Evolutionary conservation across 352 stramenopile genomes (phyloP).

Genomic region (Phytophthora syringae): DNA sequence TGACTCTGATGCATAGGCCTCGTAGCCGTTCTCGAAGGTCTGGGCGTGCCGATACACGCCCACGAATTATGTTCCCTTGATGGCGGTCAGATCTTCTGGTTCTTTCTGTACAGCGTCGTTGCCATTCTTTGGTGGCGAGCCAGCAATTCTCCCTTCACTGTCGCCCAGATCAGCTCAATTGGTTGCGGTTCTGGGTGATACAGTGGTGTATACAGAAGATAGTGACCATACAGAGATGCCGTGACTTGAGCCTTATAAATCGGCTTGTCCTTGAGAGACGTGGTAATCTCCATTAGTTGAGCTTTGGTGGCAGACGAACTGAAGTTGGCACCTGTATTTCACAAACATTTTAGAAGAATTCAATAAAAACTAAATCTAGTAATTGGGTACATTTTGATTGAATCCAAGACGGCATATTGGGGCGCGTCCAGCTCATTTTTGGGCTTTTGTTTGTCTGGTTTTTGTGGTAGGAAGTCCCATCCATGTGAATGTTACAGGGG

Average conservation of each 20-base stretch:
- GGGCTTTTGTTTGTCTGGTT: conserved; percentile 9
- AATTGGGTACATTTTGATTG: background rate
- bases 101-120: background rate
- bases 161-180: conserved; percentile 1
- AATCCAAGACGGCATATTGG: background rate
- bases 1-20: too few species aligned
- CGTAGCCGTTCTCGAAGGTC: too few species aligned
- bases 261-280: background rate
- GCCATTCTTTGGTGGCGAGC: background rate
- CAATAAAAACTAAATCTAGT: background rate
- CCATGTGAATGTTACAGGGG: background rate
- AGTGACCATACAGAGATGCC: background rate
- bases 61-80: too few species aligned
- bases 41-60: too few species aligned
- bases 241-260: background rate
- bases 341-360: background rate
- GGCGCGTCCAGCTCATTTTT: background rate
- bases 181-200: conserved; percentile 2
- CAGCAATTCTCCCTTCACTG: background rate
- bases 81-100: too few species aligned
- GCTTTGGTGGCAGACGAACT: background rate
- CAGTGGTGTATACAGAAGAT: background rate
- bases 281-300: background rate
- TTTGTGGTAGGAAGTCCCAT: background rate
- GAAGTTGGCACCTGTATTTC: background rate